Evolutionary conservation across 345 rosid genomes (phyloP).

Genomic region (Citropsis articulata): DNA sequence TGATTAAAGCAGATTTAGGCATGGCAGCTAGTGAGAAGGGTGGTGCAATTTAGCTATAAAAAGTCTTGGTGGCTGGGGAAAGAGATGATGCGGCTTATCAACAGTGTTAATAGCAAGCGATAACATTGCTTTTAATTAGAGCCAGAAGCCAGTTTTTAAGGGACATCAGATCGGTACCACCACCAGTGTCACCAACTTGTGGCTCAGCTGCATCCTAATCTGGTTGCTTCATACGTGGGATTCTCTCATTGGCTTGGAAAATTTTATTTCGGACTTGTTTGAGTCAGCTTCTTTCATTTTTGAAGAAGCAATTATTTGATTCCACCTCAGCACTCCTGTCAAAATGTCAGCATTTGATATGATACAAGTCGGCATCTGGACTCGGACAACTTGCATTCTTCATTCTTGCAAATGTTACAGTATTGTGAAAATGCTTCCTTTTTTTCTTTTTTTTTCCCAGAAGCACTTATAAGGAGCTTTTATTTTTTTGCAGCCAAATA

Average conservation of each 20-base stretch:
- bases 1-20: too few species aligned
- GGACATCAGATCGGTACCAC: background rate
- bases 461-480: too few species aligned
- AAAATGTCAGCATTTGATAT: background rate
- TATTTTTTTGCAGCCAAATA: too few species aligned
- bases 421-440: too few species aligned
- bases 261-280: slow-evolving; percentile 1
- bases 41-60: background rate
- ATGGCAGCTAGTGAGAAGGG: too few species aligned
- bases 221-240: slow-evolving; percentile 8
- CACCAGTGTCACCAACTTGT: slow-evolving; percentile 2
- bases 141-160: background rate
- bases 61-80: slow-evolving; percentile 1
- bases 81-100: background rate
- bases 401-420: background rate
- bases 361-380: slow-evolving; percentile 13
- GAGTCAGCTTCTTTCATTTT: slow-evolving; percentile 9
- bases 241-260: slow-evolving; percentile 11
- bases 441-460: too few species aligned
- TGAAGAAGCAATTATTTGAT: background rate
- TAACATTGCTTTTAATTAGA: background rate
- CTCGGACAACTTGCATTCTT: background rate
- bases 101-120: background rate
- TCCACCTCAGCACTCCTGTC: background rate
- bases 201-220: slow-evolving; percentile 35